Evolutionary conservation across 345 rosid genomes (phyloP).

Genomic region (Pistacia vera): DNA sequence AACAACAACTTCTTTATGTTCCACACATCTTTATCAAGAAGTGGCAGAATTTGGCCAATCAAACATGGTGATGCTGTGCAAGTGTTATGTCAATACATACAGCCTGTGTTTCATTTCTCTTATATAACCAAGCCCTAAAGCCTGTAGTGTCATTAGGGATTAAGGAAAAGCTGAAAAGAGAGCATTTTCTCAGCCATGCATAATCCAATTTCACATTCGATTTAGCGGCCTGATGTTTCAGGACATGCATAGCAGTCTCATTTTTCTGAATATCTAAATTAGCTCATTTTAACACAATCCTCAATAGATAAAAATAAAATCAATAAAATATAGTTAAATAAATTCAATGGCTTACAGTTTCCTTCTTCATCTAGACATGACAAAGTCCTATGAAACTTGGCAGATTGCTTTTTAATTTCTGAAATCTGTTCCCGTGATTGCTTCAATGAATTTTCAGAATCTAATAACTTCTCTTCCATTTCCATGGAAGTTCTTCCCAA

Average conservation of each 20-base stretch:
- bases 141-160: not conserved
- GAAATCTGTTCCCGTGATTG: constrained; percentile 59
- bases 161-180: not conserved
- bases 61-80: constrained; percentile 4
- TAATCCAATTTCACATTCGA: not conserved
- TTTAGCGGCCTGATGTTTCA: not conserved
- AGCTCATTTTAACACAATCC: not conserved
- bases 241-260: constrained; percentile 2
- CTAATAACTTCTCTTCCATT: constrained; percentile 66
- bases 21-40: not conserved
- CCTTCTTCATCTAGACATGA: constrained; percentile 42
- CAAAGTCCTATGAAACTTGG: constrained; percentile 52
- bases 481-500: constrained; percentile 45
- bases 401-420: constrained; percentile 70
- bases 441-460: constrained; percentile 52
- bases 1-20: not conserved
- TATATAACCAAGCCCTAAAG: not conserved
- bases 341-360: constrained; percentile 46
- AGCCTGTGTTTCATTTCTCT: constrained; percentile 5
- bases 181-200: not conserved
- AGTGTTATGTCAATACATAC: not conserved
- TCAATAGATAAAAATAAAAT: not conserved
- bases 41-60: constrained; percentile 9
- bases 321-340: not conserved
- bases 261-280: not conserved